phyloP scores from a whole-genome alignment of 2,329 filamentous ascomycete species.

The Waltergamsia citrina region DNA sequence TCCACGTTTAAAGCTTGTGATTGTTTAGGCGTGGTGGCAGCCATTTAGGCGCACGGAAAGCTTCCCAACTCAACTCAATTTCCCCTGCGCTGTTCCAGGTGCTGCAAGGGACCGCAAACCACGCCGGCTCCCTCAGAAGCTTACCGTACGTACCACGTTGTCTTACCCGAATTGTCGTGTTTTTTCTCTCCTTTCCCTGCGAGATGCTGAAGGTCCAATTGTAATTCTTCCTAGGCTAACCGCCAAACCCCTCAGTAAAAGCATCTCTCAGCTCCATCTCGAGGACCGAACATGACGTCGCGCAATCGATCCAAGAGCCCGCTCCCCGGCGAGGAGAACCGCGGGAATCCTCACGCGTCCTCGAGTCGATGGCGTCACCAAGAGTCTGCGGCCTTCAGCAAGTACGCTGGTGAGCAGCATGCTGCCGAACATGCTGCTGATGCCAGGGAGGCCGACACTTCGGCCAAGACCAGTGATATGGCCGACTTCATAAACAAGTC shows the following conservation, averaged over 20 bases:
- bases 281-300: background rate
- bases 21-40: too few species aligned
- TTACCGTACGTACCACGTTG: too few species aligned
- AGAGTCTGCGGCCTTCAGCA: constrained; percentile 47
- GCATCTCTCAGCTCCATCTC: background rate
- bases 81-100: too few species aligned
- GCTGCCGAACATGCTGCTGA: constrained; percentile 12
- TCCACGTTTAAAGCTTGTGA: too few species aligned
- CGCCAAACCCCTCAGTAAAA: background rate
- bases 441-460: constrained; percentile 21
- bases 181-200: too few species aligned
- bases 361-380: constrained; percentile 53
- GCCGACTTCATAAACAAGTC: constrained; percentile 44
- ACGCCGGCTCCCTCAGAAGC: too few species aligned
- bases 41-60: too few species aligned
- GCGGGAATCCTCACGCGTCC: constrained; percentile 44
- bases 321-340: constrained; percentile 20
- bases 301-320: constrained; percentile 5
- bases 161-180: too few species aligned
- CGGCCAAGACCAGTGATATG: constrained; percentile 37
- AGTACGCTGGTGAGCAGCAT: constrained; percentile 28
- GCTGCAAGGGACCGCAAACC: too few species aligned
- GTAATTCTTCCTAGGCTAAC: too few species aligned
- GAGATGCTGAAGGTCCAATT: too few species aligned
- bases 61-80: too few species aligned